Conservation (phyloP, 2,329 filamentous ascomycete species). For the Zelopaecilomyces penicillatus region DNA sequence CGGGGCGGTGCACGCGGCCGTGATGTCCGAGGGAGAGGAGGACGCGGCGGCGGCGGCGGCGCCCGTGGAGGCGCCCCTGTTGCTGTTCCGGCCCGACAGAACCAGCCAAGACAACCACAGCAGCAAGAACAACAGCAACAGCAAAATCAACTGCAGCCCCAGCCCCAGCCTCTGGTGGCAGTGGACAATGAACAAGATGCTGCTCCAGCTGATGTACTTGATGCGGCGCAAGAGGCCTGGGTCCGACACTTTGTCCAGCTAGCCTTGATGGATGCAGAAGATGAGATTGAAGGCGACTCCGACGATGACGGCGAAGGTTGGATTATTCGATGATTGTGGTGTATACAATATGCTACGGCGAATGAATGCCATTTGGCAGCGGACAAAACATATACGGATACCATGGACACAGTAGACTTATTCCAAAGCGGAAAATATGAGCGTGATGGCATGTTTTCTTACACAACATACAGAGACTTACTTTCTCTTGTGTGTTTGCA, state of each 20-base stretch:
- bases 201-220: constrained; percentile 24
- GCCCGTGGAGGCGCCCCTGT: not conserved
- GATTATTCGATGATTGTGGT: constrained; percentile 10
- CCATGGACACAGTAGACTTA: no score
- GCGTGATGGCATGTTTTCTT: no score
- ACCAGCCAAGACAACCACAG: no score
- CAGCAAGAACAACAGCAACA: not conserved
- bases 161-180: not conserved
- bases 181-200: not conserved
- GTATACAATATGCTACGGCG: not conserved
- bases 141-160: not conserved
- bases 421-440: no score
- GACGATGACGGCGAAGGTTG: constrained; percentile 22
- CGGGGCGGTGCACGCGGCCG: constrained; percentile 8
- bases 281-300: constrained; percentile 34
- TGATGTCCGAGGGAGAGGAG: constrained; percentile 10
- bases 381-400: no score
- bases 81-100: no score
- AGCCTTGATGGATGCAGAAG: constrained; percentile 45
- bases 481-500: no score
- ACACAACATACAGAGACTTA: no score
- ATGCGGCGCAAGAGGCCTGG: constrained; percentile 43
- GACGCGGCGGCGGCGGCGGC: constrained; percentile 2
- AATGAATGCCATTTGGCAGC: no score
- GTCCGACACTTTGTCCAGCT: constrained; percentile 46